A percentile compares a stretch with the other conserved stretches of the same genome.
These are phyloP conservation scores for Margaritispora aquatica DNA, from an alignment of 495 filamentous ascomycete genomes.

Conservation along the genomic window DNA sequence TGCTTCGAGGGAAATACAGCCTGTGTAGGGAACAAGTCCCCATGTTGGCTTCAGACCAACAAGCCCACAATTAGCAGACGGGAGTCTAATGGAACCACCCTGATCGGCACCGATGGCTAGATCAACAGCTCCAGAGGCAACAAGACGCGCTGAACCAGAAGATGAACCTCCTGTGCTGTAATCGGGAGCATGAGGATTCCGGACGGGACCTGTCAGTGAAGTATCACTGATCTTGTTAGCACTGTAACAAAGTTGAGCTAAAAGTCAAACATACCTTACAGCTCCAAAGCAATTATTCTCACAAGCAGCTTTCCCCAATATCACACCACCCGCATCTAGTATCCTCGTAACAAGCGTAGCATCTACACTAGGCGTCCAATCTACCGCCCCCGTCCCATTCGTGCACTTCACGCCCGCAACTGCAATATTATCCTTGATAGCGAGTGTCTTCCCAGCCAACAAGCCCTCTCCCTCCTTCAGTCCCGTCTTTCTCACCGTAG, in stretches of 20 bases:
- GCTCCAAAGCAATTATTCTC: slow-evolving; percentile 8
- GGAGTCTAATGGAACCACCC: slow-evolving; percentile 55
- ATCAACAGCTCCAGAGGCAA: slow-evolving; percentile 43
- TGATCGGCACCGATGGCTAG: slow-evolving; percentile 54
- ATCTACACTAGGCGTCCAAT: slow-evolving; percentile 31
- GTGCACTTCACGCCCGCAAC: slow-evolving; percentile 31
- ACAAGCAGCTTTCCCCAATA: slow-evolving; percentile 31
- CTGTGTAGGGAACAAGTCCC: slow-evolving; percentile 44
- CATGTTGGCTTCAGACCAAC: slow-evolving; percentile 43
- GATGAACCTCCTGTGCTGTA: slow-evolving; percentile 52
- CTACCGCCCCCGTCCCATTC: slow-evolving; percentile 29
- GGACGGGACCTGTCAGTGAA: slow-evolving; percentile 41
- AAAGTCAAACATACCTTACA: background rate
- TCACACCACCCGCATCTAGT: slow-evolving; percentile 30
- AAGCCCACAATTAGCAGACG: slow-evolving; percentile 42
- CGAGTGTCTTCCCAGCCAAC: slow-evolving; percentile 28
- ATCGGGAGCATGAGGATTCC: slow-evolving; percentile 42
- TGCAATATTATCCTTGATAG: slow-evolving; percentile 34
- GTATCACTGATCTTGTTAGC: slow-evolving; percentile 27
- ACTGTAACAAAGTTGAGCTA: background rate
- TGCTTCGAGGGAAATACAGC: slow-evolving; percentile 38
- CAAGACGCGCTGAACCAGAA: slow-evolving; percentile 49
- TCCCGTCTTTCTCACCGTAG: slow-evolving; percentile 22
- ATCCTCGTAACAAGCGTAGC: slow-evolving; percentile 31
- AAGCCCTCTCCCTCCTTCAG: slow-evolving; percentile 22